phyloP scores from a whole-genome alignment of 306 rosid species.

The Alnus glutinosa region DNA sequence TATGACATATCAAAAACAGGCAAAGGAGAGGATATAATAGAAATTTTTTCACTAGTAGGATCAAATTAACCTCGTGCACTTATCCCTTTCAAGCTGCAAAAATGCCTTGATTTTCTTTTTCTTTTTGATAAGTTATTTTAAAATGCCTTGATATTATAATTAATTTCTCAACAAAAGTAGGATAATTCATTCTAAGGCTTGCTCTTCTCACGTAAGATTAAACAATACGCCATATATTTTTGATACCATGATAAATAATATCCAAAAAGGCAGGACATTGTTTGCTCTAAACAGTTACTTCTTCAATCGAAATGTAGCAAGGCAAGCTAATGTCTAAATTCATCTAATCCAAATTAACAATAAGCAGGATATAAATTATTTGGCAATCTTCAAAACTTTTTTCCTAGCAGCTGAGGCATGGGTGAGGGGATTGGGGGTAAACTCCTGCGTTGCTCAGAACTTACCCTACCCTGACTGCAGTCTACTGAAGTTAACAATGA shows the following conservation, averaged over 20 bases:
- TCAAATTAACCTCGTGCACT: neutral
- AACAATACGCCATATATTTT: neutral
- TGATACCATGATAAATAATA: neutral
- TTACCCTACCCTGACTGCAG: conserved; percentile 1
- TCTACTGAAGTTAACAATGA: neutral
- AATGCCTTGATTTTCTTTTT: neutral
- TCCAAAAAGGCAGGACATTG: neutral
- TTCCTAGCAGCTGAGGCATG: neutral
- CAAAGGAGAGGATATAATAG: conserved; percentile 3
- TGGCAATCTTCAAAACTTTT: neutral
- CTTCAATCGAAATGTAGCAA: neutral
- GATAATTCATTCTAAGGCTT: neutral
- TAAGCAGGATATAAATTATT: neutral
- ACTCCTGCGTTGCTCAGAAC: neutral
- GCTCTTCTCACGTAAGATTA: neutral
- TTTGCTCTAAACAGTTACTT: too few relatives aligned
- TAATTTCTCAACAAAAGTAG: neutral
- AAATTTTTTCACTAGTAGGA: neutral
- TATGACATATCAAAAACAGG: conserved; percentile 7
- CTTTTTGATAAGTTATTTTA: too few relatives aligned
- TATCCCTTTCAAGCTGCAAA: neutral
- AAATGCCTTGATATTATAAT: neutral
- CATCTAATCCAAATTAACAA: neutral
- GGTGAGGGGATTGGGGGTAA: neutral
- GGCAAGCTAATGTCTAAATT: neutral